phyloP scores from a whole-genome alignment of 306 rosid genomes.

The Cajanus cajan region DNA sequence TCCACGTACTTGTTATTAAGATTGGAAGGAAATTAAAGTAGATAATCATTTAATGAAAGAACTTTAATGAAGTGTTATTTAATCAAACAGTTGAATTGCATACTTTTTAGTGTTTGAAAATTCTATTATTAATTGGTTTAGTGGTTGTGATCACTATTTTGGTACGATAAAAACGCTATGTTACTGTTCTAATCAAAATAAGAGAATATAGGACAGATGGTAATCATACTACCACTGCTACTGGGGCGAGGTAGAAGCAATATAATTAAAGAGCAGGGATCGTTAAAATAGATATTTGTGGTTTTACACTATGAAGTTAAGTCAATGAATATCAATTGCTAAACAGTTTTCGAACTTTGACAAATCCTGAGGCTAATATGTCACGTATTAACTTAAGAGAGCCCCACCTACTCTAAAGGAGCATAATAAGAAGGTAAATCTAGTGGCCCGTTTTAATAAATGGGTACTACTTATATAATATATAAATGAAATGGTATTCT shows the following conservation, averaged over 20 bases:
- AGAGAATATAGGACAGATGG: not conserved
- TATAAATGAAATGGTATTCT: too few relatives aligned
- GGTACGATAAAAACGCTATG: not conserved
- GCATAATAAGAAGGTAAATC: not conserved
- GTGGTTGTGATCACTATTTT: conserved; percentile 4
- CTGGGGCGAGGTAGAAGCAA: too few relatives aligned
- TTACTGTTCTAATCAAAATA: not conserved
- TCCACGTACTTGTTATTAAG: not conserved
- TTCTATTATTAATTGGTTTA: not conserved
- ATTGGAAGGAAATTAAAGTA: conserved; percentile 25
- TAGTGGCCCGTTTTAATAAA: not conserved
- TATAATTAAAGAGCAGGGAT: too few relatives aligned
- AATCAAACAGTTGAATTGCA: conserved; percentile 52
- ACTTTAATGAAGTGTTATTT: conserved; percentile 33
- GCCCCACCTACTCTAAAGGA: not conserved
- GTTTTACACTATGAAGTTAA: not conserved
- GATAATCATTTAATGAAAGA: conserved; percentile 17
- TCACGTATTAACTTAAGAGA: not conserved
- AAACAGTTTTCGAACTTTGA: not conserved
- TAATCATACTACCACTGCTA: too few relatives aligned
- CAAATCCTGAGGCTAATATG: not conserved
- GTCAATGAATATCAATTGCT: not conserved
- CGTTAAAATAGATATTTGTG: not conserved
- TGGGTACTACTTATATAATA: not conserved
- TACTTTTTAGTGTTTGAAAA: conserved; percentile 34